Evolutionary conservation across 495 filamentous ascomycete genomes (phyloP).

Genomic region (Immersiella caudata): DNA sequence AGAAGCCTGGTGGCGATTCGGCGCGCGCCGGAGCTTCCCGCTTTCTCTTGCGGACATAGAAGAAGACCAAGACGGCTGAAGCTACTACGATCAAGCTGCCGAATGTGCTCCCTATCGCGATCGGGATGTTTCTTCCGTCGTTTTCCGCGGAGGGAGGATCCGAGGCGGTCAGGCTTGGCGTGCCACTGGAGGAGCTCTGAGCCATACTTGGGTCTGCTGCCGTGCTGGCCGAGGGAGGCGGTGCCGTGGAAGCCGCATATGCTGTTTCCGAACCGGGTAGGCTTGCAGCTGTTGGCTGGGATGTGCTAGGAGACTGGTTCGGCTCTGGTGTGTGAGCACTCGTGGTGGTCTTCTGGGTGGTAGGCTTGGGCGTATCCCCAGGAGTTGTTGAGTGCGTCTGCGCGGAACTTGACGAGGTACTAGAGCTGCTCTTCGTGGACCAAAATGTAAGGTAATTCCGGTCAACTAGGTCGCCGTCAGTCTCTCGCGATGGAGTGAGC

Average conservation of each 20-base stretch:
- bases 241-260: background rate
- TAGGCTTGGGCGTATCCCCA: background rate
- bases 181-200: background rate
- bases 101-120: slow-evolving; percentile 30
- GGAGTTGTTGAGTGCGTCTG: background rate
- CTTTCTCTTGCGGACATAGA: slow-evolving; percentile 30
- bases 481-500: no score
- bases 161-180: background rate
- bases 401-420: no score
- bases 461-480: no score
- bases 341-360: background rate
- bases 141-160: background rate
- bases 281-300: background rate
- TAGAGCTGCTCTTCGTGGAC: no score
- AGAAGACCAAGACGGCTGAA: slow-evolving; percentile 23
- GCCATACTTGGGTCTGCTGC: no score
- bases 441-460: no score
- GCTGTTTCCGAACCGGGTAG: background rate
- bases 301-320: background rate
- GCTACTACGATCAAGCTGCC: slow-evolving; percentile 26
- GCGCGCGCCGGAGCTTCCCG: slow-evolving; percentile 24
- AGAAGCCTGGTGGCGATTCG: slow-evolving; percentile 27
- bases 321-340: background rate
- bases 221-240: background rate
- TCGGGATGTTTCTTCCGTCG: slow-evolving; percentile 16